Percentiles rank a stretch among this genome's conserved stretches.
phyloP scores from a whole-genome alignment of 495 filamentous ascomycete species.

The Lentithecium fluviatile region DNA sequence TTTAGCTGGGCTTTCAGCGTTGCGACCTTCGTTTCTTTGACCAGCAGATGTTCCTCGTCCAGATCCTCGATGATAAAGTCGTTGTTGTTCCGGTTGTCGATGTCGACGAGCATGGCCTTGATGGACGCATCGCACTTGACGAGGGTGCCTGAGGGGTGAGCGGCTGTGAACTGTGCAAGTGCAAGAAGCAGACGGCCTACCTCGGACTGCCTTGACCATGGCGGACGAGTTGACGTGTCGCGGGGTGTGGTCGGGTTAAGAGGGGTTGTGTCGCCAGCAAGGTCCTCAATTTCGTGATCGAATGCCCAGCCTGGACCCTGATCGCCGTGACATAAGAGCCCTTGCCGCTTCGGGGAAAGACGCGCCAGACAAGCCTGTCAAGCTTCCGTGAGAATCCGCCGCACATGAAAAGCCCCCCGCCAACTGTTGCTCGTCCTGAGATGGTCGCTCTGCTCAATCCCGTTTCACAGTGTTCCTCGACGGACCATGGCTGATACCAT shows the following conservation, averaged over 20 bases:
- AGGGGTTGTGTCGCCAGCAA: no score
- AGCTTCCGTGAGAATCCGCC: slow-evolving; percentile 17
- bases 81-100: slow-evolving; percentile 60
- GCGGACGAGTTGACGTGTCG: not conserved
- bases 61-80: slow-evolving; percentile 66
- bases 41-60: slow-evolving; percentile 50
- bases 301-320: slow-evolving; percentile 9
- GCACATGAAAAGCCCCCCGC: not conserved
- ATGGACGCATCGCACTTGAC: slow-evolving; percentile 63
- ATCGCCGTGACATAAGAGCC: slow-evolving; percentile 6
- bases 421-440: not conserved
- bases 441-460: not conserved
- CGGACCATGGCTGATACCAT: no score
- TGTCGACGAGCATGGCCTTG: slow-evolving; percentile 72
- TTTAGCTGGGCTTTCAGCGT: slow-evolving; percentile 67
- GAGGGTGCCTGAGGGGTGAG: slow-evolving; percentile 39
- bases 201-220: slow-evolving; percentile 31
- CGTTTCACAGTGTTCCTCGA: not conserved
- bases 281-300: not conserved
- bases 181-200: not conserved
- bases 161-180: not conserved
- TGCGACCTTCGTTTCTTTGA: slow-evolving; percentile 55
- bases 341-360: not conserved
- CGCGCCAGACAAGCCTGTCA: not conserved
- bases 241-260: not conserved